phyloP scores from a whole-genome alignment of 305 asterid genomes.

The Fraxinus xanthoxyloides region DNA sequence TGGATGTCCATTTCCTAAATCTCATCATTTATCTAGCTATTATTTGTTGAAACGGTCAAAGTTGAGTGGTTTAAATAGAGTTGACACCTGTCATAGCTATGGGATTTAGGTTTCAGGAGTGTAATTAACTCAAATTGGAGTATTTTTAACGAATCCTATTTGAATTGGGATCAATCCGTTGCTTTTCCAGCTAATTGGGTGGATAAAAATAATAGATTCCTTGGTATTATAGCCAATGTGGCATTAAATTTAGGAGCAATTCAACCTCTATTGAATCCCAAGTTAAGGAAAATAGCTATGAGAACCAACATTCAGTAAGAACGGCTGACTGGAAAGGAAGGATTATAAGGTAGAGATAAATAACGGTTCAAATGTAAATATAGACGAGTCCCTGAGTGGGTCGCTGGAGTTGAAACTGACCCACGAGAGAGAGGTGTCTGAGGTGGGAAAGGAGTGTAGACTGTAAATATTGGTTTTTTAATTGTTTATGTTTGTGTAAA shows the following conservation, averaged over 20 bases:
- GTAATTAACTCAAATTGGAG: constrained; percentile 22
- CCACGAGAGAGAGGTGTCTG: constrained; percentile 36
- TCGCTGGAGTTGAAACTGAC: constrained; percentile 29
- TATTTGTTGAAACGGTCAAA: constrained; percentile 20
- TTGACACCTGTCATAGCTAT: constrained; percentile 19
- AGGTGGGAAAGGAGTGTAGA: constrained; percentile 48
- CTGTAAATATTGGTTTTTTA: background rate
- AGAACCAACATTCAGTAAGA: constrained; percentile 7
- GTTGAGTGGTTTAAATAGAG: constrained; percentile 20
- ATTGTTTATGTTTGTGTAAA: background rate
- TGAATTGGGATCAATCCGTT: constrained; percentile 25
- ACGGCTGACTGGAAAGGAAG: constrained; percentile 20
- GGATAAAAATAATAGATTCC: constrained; percentile 14
- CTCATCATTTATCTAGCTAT: too few relatives aligned
- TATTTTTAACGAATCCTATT: constrained; percentile 24
- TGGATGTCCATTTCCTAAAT: too few relatives aligned
- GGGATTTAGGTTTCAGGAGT: constrained; percentile 27
- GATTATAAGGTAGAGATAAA: constrained; percentile 16
- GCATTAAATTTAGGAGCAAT: constrained; percentile 35
- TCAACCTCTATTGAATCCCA: constrained; percentile 35
- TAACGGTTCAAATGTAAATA: constrained; percentile 31
- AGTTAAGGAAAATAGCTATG: constrained; percentile 21
- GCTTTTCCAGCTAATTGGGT: constrained; percentile 25
- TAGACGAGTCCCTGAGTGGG: constrained; percentile 22
- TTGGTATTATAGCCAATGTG: constrained; percentile 20